Conservation (phyloP, 2,329 filamentous ascomycete species). For the Alternaria brassicicola region DNA sequence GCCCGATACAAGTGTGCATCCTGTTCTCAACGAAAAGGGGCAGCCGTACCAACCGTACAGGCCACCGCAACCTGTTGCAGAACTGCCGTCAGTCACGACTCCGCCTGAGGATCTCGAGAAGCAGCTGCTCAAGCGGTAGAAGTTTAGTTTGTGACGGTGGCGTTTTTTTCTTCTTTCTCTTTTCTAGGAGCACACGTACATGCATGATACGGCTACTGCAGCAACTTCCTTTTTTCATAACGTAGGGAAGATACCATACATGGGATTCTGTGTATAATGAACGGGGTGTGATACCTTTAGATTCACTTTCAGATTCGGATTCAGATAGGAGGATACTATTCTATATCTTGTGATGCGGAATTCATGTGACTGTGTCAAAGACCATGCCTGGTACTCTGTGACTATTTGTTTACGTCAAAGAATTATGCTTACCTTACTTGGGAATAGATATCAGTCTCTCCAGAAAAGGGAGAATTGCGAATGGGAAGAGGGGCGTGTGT, state of each 20-base stretch:
- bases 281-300: neutral
- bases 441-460: neutral
- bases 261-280: neutral
- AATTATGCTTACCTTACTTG: neutral
- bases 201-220: neutral
- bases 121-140: conserved; percentile 8
- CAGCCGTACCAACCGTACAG: conserved; percentile 36
- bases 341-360: neutral
- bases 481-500: conserved; percentile 7
- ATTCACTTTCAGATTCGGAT: neutral
- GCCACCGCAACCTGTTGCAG: conserved; percentile 27
- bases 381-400: neutral
- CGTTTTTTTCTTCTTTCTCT: no score
- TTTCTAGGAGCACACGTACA: neutral
- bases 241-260: neutral
- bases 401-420: neutral
- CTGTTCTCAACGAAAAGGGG: conserved; percentile 19
- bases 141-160: neutral
- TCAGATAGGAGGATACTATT: neutral
- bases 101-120: conserved; percentile 34
- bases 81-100: conserved; percentile 26
- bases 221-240: neutral
- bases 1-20: conserved; percentile 25
- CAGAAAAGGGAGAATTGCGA: neutral
- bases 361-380: neutral